Evolutionary conservation across 345 rosid species (phyloP), one percentile per base, ranked within the genome.

Genomic region (Chamaenerion angustifolium): DNA sequence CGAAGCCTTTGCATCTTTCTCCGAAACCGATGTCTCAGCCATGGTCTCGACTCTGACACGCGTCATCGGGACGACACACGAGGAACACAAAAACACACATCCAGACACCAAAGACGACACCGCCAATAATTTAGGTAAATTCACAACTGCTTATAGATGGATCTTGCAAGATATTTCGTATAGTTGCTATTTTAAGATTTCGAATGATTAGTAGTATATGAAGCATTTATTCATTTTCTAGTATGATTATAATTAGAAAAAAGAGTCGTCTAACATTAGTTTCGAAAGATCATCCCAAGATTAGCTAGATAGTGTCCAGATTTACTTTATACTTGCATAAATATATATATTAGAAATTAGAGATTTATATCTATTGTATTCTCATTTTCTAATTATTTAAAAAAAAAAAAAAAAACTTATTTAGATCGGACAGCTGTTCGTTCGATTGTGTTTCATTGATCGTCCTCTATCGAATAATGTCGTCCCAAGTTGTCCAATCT

Each of bases 21-120:
- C 82, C 11, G 94, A 77, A 68, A 61, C 78, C 4, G 98, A 78
- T 51, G 81, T 79, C 69, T 74, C 82, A 8, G 89, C 95, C 49
- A 83, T 90, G 92, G 88, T 86, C 59, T 79, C 87, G 3, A 73
- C 81, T 66, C 86, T 90, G 41, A 58, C 86, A 40, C 83, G 67
- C 50, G 79, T 63, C 59, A 82, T 79, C 40, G 66, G 71, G 19
- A 60, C 81, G 21, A 16, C 51, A 23, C 59, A 49, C 10, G 58
- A 48, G 3, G 51, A 46, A 6, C 44, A 5, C 37, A 10, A 18
- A 6, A 40, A 48, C 42, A 52, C 55, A 71, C 60, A 58, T 46
- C 37, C 6, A 31, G 25, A 21, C 25, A 4, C 25, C 25, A 21
- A 21, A 21, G 19, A 25, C 42, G 57, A 41, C 18, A 46, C 46